Base-by-base conservation (phyloP, 2,329 filamentous ascomycete genomes). In the Thielaviopsis musarum region DNA sequence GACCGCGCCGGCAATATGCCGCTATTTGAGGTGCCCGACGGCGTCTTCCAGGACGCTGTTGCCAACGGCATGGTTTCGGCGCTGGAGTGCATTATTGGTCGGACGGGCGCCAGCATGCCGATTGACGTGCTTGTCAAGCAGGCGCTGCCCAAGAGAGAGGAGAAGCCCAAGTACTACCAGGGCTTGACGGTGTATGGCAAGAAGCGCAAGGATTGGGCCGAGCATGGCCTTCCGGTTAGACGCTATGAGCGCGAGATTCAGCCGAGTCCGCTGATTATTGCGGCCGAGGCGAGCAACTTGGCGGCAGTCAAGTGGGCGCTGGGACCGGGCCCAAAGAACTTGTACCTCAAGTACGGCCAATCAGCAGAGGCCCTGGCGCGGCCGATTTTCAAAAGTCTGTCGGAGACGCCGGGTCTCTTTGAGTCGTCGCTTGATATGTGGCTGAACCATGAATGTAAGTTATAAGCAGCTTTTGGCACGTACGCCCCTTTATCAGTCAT, bases 261-360 rank as follows among this genome's bases (percentile, higher is more conserved):
- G 22, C 17, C 9, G 15, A 59, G 58, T 2, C 86, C 84, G 2
- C 70, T 87, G 9, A 74, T 87, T 1, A 71, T 77, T 62, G 82
- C 83, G 52, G 82, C 80, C 13, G 65, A 71, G 9, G 65, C 65
- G 1, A 81, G 82, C 2, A 84, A 75, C 21, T 67, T 91, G n/a
- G 79, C 84, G 48, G 77, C 78, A 19, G 80, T 88, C 0, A 83
- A 93, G 66, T 94, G 87, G 81, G 88, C 91, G 68, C 70, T 89
- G 59, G 83, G 85, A 60, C 85, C 88, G 62, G 78, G 80, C 0
- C 87, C 88, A 0, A 71, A 80, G 64, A 76, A 82, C 28, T 74
- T 80, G 58, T 93, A 93, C 66, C 70, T 76, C 26, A 80, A 88
- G 53, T 93, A 90, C 66, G 76, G 73, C 48, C 73, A 73, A 62